These are phyloP conservation scores for Suillus tomentosus DNA, from an alignment of 768 basidiomycete genomes.

Conservation along the genomic window DNA sequence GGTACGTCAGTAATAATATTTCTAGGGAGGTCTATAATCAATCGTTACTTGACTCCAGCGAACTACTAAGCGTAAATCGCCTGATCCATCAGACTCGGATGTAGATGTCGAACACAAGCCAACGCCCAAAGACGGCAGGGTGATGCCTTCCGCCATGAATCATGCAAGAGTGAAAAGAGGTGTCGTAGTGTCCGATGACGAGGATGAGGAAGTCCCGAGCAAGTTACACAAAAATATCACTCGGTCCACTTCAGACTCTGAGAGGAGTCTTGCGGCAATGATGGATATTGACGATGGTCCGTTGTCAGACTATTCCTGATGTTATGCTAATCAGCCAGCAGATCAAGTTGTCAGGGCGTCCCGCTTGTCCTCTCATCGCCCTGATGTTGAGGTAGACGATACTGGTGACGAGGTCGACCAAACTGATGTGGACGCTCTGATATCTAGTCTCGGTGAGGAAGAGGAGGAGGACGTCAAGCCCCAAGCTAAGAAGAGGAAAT, in stretches of 20 bases:
- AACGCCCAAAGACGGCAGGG: slow-evolving; percentile 16
- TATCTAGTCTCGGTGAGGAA: slow-evolving; percentile 31
- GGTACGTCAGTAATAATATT: slow-evolving; percentile 6
- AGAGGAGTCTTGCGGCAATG: slow-evolving; percentile 52
- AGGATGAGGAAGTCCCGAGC: slow-evolving; percentile 39
- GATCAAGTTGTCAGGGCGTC: slow-evolving; percentile 29
- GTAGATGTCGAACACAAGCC: slow-evolving; percentile 22
- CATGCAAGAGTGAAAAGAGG: slow-evolving; percentile 45
- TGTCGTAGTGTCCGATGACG: slow-evolving; percentile 62
- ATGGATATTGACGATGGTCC: slow-evolving; percentile 81
- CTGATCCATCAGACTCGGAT: slow-evolving; percentile 34
- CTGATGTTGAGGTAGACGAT: slow-evolving; percentile 31
- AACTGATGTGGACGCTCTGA: slow-evolving; percentile 28
- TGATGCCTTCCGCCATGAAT: slow-evolving; percentile 10
- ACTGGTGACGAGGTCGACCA: slow-evolving; percentile 32
- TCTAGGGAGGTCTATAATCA: background rate
- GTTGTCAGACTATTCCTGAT: slow-evolving; percentile 21
- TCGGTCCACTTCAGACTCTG: slow-evolving; percentile 44
- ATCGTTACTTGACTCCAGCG: slow-evolving; percentile 31
- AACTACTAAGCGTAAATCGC: slow-evolving; percentile 48
- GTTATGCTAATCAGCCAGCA: slow-evolving; percentile 21
- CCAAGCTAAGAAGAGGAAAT: slow-evolving; percentile 40
- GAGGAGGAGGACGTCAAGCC: slow-evolving; percentile 31
- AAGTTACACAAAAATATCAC: slow-evolving; percentile 32
- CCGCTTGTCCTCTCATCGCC: slow-evolving; percentile 21